phyloP scores from a whole-genome alignment of 164 flowering plant species.

The Sedum album region DNA sequence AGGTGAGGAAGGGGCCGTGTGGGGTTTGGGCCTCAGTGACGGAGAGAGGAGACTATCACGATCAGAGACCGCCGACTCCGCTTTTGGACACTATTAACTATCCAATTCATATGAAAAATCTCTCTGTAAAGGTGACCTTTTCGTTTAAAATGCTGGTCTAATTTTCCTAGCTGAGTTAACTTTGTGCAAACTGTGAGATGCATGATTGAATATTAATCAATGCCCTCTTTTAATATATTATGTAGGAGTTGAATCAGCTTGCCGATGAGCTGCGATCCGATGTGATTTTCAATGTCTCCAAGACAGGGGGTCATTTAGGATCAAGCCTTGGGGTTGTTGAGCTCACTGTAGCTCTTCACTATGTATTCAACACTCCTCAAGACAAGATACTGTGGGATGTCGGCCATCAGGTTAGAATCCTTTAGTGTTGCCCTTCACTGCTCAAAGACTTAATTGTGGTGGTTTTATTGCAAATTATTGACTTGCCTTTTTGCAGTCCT shows the following conservation, averaged over 20 bases:
- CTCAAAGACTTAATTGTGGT: background rate
- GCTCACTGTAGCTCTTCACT: slow-evolving; percentile 79
- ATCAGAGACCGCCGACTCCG: slow-evolving; percentile 27
- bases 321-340: slow-evolving; percentile 47
- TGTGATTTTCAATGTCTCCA: slow-evolving; percentile 81
- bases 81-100: slow-evolving; percentile 10
- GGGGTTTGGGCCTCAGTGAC: slow-evolving; percentile 66
- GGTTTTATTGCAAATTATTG: background rate
- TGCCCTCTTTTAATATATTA: background rate
- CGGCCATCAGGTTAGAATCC: slow-evolving; percentile 78
- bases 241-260: slow-evolving; percentile 84
- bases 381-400: slow-evolving; percentile 91
- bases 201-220: background rate
- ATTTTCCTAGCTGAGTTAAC: background rate
- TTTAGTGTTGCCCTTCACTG: background rate
- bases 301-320: slow-evolving; percentile 94
- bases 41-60: slow-evolving; percentile 67
- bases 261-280: slow-evolving; percentile 85
- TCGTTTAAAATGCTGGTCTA: background rate
- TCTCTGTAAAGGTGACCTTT: slow-evolving; percentile 54
- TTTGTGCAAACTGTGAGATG: no score
- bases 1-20: slow-evolving; percentile 53
- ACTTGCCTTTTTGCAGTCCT: slow-evolving; percentile 40
- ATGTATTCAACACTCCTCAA: slow-evolving; percentile 78
- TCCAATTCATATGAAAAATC: slow-evolving; percentile 98